Evolutionary conservation across 495 filamentous ascomycete genomes (phyloP), one percentile per base, ranked within the genome.

Genomic region (Annulohypoxylon moriforme): DNA sequence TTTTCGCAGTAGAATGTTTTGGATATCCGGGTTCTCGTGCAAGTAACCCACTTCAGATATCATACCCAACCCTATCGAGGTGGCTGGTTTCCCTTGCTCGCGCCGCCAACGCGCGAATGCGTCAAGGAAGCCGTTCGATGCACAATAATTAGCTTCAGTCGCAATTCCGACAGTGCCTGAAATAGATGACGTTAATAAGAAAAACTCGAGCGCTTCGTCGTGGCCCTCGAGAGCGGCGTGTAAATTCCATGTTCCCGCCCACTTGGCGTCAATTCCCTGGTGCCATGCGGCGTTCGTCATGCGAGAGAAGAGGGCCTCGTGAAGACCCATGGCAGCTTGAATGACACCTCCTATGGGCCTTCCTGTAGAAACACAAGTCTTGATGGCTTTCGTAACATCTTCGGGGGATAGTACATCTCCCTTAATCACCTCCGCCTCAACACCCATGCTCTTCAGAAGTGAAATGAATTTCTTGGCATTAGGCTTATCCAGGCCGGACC

Each of bases 261-360:
- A 79, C 67, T 87, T 87, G 0, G 84, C 80, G 10, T 71, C 60
- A 1, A 81, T 79, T 11, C 74, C 81, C 1, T 64, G 75, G 14
- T 76, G 65, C 63, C 81, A 85, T 4, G 78, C 60, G 0, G 79
- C 72, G 27, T 66, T 72, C 5, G 75, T 78, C 78, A 87, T 82
- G 8, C 78, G 76, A 29, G 78, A 77, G 46, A 86, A 81, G 0
- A 79, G 52, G 1, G 73, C 53, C 42, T 88, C 86, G 46, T 82
- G 36, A 7, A 80, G 81, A 14, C 87, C 82, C 80, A 81, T 80
- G 9, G 79, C 75, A 1, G 67, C 75, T 16, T 81, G 77, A 0
- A 81, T 29, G 6, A 79, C 66, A 16, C 79, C 78, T 0, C 64
- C 74, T 16, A 81, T 62, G 3, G 49, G 67, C 6, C 27, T 46